Evolutionary conservation across 148 eudicot species (phyloP).

Genomic region (Camellia granthamiana): DNA sequence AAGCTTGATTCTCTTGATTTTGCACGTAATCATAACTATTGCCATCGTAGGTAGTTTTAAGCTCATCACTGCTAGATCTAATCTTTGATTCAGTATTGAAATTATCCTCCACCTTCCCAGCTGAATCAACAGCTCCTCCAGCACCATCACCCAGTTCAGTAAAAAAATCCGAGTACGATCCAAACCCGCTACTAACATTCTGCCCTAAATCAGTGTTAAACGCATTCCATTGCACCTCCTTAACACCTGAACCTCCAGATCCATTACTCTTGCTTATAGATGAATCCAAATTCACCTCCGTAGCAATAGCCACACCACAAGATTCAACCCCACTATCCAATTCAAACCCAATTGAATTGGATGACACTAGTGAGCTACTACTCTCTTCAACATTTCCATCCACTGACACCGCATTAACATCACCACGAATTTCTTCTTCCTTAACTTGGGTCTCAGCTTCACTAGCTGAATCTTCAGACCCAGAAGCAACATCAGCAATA

Average conservation of each 20-base stretch:
- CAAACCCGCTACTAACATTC: constrained; percentile 45
- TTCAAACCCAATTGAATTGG: constrained; percentile 37
- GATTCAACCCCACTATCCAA: constrained; percentile 29
- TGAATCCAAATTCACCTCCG: constrained; percentile 28
- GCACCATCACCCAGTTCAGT: constrained; percentile 43
- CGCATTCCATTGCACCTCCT: constrained; percentile 87
- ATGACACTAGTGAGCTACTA: constrained; percentile 23
- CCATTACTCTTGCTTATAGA: constrained; percentile 25
- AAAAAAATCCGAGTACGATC: constrained; percentile 75
- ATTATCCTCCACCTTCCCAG: constrained; percentile 32
- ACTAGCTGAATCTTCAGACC: constrained; percentile 18
- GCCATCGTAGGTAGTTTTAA: constrained; percentile 16
- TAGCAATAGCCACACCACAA: constrained; percentile 22
- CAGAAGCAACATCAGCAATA: constrained; percentile 21
- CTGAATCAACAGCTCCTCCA: constrained; percentile 32
- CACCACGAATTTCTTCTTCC: constrained; percentile 17
- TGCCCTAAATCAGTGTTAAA: constrained; percentile 43
- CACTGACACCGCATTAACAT: neutral
- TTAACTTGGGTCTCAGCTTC: constrained; percentile 28
- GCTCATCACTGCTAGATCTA: constrained; percentile 21
- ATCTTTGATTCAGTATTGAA: constrained; percentile 26
- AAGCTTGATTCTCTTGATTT: constrained; percentile 28
- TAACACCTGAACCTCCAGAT: constrained; percentile 49
- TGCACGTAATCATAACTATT: constrained; percentile 22
- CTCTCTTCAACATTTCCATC: constrained; percentile 28